A percentile compares a stretch with the other conserved stretches of the same genome.
Evolutionary conservation across 192 early-diverging fungal genomes (phyloP).

Genomic region (Umbelopsis sp.): DNA sequence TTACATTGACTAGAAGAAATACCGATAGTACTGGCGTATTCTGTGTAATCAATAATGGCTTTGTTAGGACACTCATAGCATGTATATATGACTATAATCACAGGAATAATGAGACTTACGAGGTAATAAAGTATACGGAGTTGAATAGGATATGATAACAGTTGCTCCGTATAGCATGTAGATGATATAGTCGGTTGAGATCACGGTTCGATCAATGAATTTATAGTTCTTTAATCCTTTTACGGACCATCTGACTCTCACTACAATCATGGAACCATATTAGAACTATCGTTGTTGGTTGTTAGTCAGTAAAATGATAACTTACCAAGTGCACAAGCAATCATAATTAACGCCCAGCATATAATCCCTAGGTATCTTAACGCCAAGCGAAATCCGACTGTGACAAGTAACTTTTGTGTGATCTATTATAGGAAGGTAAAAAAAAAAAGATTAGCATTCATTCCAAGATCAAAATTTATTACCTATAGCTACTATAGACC

Average conservation of each 20-base stretch:
- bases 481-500: not conserved
- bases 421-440: slow-evolving; percentile 26
- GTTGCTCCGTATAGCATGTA: slow-evolving; percentile 21
- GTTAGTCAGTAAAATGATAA: not conserved
- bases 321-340: slow-evolving; percentile 25
- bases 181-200: slow-evolving; percentile 13
- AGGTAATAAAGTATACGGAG: slow-evolving; percentile 47
- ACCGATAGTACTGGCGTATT: slow-evolving; percentile 28
- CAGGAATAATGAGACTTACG: not conserved
- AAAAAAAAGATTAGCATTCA: not conserved
- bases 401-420: slow-evolving; percentile 32
- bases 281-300: not conserved
- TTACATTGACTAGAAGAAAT: not conserved
- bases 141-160: slow-evolving; percentile 44
- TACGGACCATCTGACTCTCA: not conserved
- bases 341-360: slow-evolving; percentile 33
- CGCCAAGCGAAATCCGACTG: slow-evolving; percentile 37
- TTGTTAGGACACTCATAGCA: no score
- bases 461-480: not conserved
- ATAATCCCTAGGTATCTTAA: slow-evolving; percentile 36
- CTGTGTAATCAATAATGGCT: not conserved
- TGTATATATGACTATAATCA: not conserved
- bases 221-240: not conserved
- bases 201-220: slow-evolving; percentile 24
- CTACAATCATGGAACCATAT: not conserved